Evolutionary conservation across 78 protist species (phyloP).

Genomic region (Carpediemonas membranifera): DNA sequence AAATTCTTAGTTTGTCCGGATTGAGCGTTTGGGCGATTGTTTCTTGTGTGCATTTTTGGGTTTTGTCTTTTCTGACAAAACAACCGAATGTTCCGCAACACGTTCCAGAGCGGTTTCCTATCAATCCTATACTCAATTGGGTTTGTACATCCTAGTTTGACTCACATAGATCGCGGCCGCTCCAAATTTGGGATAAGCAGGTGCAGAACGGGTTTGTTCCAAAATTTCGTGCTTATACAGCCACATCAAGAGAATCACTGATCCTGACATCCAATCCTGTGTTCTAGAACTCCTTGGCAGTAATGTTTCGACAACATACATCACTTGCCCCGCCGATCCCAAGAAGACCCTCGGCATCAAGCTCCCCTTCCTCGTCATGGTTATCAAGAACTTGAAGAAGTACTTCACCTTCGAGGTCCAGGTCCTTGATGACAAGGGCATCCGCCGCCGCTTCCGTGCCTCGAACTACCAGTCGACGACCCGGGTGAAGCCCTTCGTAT

Average conservation of each 20-base stretch:
- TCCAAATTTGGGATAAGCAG: not conserved
- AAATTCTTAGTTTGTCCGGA: too few relatives aligned
- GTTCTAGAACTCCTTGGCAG: conserved; percentile 77
- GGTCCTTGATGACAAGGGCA: conserved; percentile 82
- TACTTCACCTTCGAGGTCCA: conserved; percentile 89
- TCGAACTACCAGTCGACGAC: conserved; percentile 80
- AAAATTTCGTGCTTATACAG: too few relatives aligned
- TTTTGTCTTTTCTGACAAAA: too few relatives aligned
- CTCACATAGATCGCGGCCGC: not conserved
- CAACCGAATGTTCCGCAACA: conserved; percentile 82
- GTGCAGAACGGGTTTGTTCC: conserved; percentile 48
- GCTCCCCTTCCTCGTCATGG: conserved; percentile 82
- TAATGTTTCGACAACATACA: conserved; percentile 67
- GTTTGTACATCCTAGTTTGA: not conserved
- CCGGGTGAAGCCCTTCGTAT: conserved; percentile 77
- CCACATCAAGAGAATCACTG: conserved; percentile 83
- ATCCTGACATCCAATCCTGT: conserved; percentile 71
- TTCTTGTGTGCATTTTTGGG: too few relatives aligned
- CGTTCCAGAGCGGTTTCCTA: conserved; percentile 81
- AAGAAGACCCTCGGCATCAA: conserved; percentile 80
- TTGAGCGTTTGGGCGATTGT: too few relatives aligned
- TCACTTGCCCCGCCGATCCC: conserved; percentile 73
- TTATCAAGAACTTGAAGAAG: conserved; percentile 76
- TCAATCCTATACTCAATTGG: conserved; percentile 82
- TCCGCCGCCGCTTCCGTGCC: conserved; percentile 79